Evolutionary conservation across 768 basidiomycete genomes (phyloP).

Genomic region (Leccinum longicurvipes): DNA sequence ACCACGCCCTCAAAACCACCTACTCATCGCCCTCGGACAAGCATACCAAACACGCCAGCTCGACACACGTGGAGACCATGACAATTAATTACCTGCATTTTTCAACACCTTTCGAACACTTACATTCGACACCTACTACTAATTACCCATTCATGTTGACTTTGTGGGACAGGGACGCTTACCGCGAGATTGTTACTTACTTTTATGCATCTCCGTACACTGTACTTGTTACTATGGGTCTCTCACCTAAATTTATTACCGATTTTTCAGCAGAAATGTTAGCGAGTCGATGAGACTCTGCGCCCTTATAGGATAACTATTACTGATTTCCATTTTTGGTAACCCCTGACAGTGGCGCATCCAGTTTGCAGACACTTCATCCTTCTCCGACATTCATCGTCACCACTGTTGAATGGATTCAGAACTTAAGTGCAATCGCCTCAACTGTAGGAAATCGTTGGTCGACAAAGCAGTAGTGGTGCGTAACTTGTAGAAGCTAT

Average conservation of each 20-base stretch:
- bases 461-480: constrained; percentile 85
- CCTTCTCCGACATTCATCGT: not conserved
- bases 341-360: not conserved
- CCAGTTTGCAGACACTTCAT: not conserved
- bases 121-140: constrained; percentile 21
- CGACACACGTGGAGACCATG: constrained; percentile 68
- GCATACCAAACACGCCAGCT: constrained; percentile 42
- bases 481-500: constrained; percentile 31
- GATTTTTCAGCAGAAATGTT: not conserved
- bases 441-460: constrained; percentile 66
- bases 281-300: not conserved
- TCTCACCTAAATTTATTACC: constrained; percentile 15
- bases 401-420: constrained; percentile 59
- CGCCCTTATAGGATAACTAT: too few relatives aligned
- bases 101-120: constrained; percentile 10
- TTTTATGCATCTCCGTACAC: constrained; percentile 18
- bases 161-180: constrained; percentile 26
- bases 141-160: constrained; percentile 32
- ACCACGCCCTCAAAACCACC: constrained; percentile 65
- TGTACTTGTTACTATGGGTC: constrained; percentile 28
- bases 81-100: constrained; percentile 20
- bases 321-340: constrained; percentile 15
- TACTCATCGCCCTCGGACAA: constrained; percentile 41
- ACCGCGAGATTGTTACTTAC: constrained; percentile 19
- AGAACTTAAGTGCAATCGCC: constrained; percentile 75